These are phyloP conservation scores for Dissoconium aciculare DNA, from an alignment of 2,329 filamentous ascomycete species.

Conservation along the genomic window DNA sequence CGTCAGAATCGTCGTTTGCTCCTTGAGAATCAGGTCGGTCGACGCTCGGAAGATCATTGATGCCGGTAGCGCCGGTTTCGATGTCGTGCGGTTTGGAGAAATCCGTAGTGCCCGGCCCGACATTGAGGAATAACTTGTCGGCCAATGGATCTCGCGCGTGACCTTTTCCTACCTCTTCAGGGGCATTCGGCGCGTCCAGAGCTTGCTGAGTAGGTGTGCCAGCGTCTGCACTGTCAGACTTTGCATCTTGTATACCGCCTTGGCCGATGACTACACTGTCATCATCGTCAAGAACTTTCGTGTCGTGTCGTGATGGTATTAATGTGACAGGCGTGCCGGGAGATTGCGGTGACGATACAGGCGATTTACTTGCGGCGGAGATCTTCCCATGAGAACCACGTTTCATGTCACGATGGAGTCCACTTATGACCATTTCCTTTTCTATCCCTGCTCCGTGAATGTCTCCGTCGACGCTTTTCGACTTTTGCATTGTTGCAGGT, in stretches of 20 bases:
- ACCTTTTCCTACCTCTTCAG: conserved; percentile 34
- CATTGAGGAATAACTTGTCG: conserved; percentile 56
- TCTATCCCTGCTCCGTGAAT: neutral
- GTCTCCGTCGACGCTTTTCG: neutral
- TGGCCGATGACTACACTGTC: no score
- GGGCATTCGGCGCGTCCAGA: conserved; percentile 20
- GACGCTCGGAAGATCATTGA: conserved; percentile 2
- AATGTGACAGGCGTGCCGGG: neutral
- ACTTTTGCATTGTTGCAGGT: conserved; percentile 36
- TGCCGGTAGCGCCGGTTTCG: neutral
- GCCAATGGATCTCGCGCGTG: conserved; percentile 50
- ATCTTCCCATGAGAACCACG: neutral
- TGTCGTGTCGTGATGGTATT: no score
- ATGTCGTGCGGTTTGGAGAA: neutral
- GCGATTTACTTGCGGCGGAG: neutral
- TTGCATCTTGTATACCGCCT: no score
- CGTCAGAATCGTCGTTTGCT: conserved; percentile 22
- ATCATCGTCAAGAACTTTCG: no score
- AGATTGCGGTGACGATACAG: neutral
- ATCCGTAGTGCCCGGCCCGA: conserved; percentile 45
- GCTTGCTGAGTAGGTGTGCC: conserved; percentile 9
- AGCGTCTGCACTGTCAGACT: neutral
- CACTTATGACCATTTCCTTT: no score
- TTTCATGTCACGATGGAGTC: neutral
- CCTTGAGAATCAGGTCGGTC: conserved; percentile 28